Percentiles rank a stretch among this genome's conserved stretches.
phyloP scores from a whole-genome alignment of 176 grass and related monocot genomes.

The Musa acuminata region DNA sequence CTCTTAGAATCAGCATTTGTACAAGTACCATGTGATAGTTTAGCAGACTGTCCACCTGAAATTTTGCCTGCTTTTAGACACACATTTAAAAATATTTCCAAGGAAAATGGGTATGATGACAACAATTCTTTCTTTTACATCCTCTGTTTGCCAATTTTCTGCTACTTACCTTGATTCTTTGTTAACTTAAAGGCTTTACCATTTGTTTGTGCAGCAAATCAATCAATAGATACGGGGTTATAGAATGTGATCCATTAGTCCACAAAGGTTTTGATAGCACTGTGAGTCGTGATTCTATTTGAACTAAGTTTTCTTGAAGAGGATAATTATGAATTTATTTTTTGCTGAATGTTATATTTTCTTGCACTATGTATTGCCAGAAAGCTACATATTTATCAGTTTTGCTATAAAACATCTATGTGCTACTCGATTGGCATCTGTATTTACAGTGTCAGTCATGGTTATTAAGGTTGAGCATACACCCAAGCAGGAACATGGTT shows the following conservation, averaged over 20 bases:
- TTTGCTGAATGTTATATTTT: background rate
- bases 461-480: background rate
- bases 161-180: background rate
- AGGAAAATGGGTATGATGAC: conserved; percentile 60
- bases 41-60: conserved; percentile 50
- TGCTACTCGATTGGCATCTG: too few species aligned
- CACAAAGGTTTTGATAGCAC: conserved; percentile 67
- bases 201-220: conserved; percentile 35
- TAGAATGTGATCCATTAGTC: conserved; percentile 83
- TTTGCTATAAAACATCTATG: too few species aligned
- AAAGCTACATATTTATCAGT: background rate
- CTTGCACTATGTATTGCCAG: background rate
- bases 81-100: conserved; percentile 31
- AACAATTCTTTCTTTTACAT: conserved; percentile 1
- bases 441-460: background rate
- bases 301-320: background rate
- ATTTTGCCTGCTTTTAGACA: conserved; percentile 94
- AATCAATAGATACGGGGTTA: conserved; percentile 61
- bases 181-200: background rate
- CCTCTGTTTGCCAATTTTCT: conserved; percentile 9
- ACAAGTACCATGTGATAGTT: conserved; percentile 48
- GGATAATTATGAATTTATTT: background rate
- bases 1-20: conserved; percentile 87
- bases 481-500: background rate
- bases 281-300: conserved; percentile 41